Evolutionary conservation across 2,329 filamentous ascomycete species (phyloP), one percentile per base, ranked within the genome.

Genomic region (Aureobasidium vineae): DNA sequence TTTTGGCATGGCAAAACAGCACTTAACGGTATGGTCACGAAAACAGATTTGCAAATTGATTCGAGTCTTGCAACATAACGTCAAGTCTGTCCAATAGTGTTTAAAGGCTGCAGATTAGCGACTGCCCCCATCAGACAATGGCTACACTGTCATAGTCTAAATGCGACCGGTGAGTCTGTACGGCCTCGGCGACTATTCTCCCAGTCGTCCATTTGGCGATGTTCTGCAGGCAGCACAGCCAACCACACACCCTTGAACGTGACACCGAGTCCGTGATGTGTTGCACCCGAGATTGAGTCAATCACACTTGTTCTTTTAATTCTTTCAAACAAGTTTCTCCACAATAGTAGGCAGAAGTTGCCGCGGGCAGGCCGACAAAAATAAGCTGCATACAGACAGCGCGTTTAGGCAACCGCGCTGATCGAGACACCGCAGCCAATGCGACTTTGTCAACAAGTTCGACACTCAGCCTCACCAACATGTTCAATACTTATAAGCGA

Each of bases 371-470:
- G 38, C 52, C 52, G 40, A 54, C 38, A 21, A 43, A 19, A 31
- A 11, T 41, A 26, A 15, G 54, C 57, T 61, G 43, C 57, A 33
- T 61, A 26, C 31, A 61, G 28, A 26, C n/a, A 60, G 53, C 53
- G 53, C 40, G 38, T 21, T 26, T 38, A 61, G 57, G 57, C 57
- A 61, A 38, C 57, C 57, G 38, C n/a, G 33, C 36, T 21, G 31
- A 60, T 61, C 28, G 28, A 49, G 57, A 61, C 57, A 61, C 57
- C 57, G 57, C 57, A 56, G 33, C 53, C 53, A 56, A 59, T 45
- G 10, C 16, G 40, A 19, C 7, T 45, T 45, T 33, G 54, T 40
- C 54, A 59, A 59, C 54, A 45, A 31, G 10, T 33, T 11, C 49
- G 26, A 13, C 28, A 33, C 26, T 52, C 49, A 38, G 52, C 52